Conservation (phyloP, 1,284 basidiomycete genomes). For the Apiotrichum akiyoshidainum region DNA sequence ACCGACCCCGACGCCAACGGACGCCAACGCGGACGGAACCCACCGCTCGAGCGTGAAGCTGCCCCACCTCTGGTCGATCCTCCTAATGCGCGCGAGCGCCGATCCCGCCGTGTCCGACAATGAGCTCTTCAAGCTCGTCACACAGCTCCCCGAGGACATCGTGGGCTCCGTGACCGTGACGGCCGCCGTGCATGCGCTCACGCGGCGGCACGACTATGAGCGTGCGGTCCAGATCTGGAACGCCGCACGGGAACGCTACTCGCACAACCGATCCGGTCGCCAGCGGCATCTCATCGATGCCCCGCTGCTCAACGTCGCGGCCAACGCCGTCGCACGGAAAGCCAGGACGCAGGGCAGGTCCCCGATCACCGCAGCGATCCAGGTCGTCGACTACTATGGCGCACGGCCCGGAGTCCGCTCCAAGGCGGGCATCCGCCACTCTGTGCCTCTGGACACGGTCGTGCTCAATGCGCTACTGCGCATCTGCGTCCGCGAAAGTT, state of each 20-base stretch:
- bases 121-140: conserved; percentile 21
- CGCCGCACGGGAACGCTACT: conserved; percentile 17
- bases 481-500: conserved; percentile 17
- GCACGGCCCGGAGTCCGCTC: neutral
- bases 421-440: neutral
- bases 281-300: conserved; percentile 25
- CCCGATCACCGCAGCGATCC: conserved; percentile 22
- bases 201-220: conserved; percentile 17
- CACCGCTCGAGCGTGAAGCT: neutral
- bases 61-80: conserved; percentile 11
- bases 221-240: conserved; percentile 28
- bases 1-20: too few species aligned
- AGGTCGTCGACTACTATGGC: conserved; percentile 29
- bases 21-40: too few species aligned
- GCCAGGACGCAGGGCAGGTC: neutral
- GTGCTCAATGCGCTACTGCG: conserved; percentile 37
- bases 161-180: conserved; percentile 25
- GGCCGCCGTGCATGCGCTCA: conserved; percentile 30
- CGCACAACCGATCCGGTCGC: conserved; percentile 1
- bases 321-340: conserved; percentile 18
- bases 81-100: conserved; percentile 3
- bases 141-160: conserved; percentile 17
- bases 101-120: conserved; percentile 9
- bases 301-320: conserved; percentile 29
- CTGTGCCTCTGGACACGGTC: conserved; percentile 27